Conservation (phyloP, 2,329 filamentous ascomycete species). For the Tothia fuscella region DNA sequence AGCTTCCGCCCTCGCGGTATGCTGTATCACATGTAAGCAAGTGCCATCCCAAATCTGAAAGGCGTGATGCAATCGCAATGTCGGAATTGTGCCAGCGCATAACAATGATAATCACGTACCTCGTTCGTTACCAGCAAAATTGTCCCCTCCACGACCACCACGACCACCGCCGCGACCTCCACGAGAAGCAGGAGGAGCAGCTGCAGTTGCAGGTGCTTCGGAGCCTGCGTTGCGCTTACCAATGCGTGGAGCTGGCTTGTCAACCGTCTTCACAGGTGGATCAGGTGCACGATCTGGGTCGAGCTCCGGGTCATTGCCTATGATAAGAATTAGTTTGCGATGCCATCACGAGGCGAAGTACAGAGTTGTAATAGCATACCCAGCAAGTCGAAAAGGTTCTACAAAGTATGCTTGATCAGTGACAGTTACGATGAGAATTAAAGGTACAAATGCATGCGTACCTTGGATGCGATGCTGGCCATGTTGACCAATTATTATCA, state of each 20-base stretch:
- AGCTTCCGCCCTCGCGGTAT: constrained; percentile 70
- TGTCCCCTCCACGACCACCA: constrained; percentile 35
- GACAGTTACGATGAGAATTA: constrained; percentile 10
- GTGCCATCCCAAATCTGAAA: neutral
- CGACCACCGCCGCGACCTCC: constrained; percentile 18
- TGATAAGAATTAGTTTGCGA: constrained; percentile 17
- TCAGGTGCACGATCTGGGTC: constrained; percentile 63
- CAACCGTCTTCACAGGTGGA: constrained; percentile 76
- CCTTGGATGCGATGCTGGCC: constrained; percentile 31
- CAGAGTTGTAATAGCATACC: constrained; percentile 47
- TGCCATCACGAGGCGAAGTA: constrained; percentile 12
- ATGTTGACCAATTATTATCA: constrained; percentile 25
- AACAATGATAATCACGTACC: constrained; percentile 51
- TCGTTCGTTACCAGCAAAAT: constrained; percentile 67
- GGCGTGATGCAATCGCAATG: neutral
- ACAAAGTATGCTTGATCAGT: constrained; percentile 24
- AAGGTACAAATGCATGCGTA: constrained; percentile 18
- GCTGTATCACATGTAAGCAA: constrained; percentile 38
- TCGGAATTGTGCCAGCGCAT: neutral
- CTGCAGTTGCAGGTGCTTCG: constrained; percentile 45
- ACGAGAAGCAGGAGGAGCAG: constrained; percentile 20
- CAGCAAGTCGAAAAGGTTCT: constrained; percentile 98
- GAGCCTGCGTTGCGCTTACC: constrained; percentile 80
- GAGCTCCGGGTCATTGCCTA: constrained; percentile 59
- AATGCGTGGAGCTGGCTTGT: constrained; percentile 66